These are phyloP conservation scores for Diaporthe capsici DNA, from an alignment of 2,329 filamentous ascomycete species.

Conservation along the genomic window DNA sequence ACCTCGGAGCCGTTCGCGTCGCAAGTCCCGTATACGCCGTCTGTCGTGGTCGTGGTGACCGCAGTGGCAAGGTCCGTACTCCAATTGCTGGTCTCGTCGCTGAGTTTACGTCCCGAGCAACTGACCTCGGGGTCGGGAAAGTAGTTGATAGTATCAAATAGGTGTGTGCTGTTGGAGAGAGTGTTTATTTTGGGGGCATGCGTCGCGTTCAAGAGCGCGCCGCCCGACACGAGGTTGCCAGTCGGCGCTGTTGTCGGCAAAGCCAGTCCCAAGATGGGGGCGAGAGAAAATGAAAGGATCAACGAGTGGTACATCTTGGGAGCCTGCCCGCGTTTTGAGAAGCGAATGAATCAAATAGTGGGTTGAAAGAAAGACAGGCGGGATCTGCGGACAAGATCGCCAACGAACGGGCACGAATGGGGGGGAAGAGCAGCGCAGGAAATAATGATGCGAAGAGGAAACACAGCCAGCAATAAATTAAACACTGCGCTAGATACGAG, in stretches of 20 bases:
- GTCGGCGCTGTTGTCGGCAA: constrained; percentile 26
- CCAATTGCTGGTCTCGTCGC: constrained; percentile 29
- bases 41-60: constrained; percentile 28
- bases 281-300: constrained; percentile 32
- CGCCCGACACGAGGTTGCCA: constrained; percentile 6
- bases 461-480: constrained; percentile 30
- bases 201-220: background rate
- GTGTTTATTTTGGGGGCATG: constrained; percentile 8
- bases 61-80: constrained; percentile 11
- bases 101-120: constrained; percentile 37
- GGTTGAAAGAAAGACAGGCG: constrained; percentile 37
- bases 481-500: constrained; percentile 8
- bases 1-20: constrained; percentile 34
- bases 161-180: constrained; percentile 22
- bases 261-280: constrained; percentile 34
- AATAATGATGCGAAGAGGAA: constrained; percentile 3
- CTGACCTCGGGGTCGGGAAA: constrained; percentile 39
- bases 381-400: constrained; percentile 40
- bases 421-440: constrained; percentile 23
- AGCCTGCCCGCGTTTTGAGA: constrained; percentile 37
- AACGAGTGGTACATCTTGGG: constrained; percentile 39
- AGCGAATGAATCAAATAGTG: constrained; percentile 39
- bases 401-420: constrained; percentile 9
- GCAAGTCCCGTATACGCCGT: constrained; percentile 38
- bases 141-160: constrained; percentile 37